Evolutionary conservation across 371 early-diverging fungal species (phyloP).

Genomic region (Coemansia sp.): DNA sequence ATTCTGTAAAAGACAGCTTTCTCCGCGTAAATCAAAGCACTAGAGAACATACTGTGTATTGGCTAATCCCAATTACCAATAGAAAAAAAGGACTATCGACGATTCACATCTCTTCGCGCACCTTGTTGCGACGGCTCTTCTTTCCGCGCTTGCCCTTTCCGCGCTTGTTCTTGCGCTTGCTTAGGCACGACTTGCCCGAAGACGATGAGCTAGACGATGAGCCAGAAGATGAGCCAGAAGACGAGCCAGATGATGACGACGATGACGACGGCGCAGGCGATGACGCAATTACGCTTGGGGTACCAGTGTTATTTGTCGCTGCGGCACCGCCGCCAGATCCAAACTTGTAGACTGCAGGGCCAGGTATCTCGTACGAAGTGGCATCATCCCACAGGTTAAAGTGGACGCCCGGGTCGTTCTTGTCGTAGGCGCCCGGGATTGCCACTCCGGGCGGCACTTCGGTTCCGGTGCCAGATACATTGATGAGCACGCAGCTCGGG

Average conservation of each 20-base stretch:
- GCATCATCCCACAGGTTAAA: constrained; percentile 10
- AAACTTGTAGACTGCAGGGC: constrained; percentile 8
- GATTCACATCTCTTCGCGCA: background rate
- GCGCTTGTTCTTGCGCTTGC: background rate
- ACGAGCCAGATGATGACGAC: no score
- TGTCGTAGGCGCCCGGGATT: constrained; percentile 21
- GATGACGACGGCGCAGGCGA: background rate
- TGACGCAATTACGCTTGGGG: background rate
- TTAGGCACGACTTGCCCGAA: background rate
- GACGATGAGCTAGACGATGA: background rate
- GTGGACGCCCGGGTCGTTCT: constrained; percentile 12
- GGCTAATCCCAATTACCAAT: no score
- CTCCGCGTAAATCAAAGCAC: no score
- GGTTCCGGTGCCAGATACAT: constrained; percentile 12
- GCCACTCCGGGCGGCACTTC: constrained; percentile 6
- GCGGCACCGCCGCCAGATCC: background rate
- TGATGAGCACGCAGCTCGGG: constrained; percentile 18
- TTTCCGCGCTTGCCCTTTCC: background rate
- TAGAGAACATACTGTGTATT: no score
- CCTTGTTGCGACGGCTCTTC: background rate
- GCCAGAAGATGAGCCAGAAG: no score
- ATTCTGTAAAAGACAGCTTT: no score
- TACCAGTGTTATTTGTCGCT: background rate
- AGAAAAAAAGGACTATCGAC: background rate
- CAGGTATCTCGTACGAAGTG: constrained; percentile 20